Evolutionary conservation across 2,329 filamentous ascomycete species (phyloP).

Genomic region (Claviceps cyperi): DNA sequence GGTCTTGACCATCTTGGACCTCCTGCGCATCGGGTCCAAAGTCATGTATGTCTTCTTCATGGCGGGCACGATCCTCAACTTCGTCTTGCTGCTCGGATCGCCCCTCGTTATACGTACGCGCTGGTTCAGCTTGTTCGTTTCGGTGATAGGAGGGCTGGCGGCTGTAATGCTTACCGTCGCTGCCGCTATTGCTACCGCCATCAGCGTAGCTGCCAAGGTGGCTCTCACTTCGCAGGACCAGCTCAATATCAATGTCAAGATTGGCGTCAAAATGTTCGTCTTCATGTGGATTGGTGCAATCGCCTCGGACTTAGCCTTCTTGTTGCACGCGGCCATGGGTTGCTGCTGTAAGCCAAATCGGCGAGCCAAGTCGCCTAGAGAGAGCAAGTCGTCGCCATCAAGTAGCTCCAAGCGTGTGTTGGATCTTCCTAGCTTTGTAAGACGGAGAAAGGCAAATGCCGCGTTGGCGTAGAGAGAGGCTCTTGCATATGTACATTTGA

Average conservation of each 20-base stretch:
- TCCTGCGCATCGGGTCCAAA: constrained; percentile 61
- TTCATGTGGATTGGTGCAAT: constrained; percentile 80
- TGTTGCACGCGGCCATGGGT: constrained; percentile 60
- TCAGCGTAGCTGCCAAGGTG: constrained; percentile 69
- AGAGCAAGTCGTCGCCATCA: constrained; percentile 1
- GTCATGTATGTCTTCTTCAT: constrained; percentile 89
- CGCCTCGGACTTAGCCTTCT: constrained; percentile 52
- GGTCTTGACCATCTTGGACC: constrained; percentile 55
- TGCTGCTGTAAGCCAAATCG: constrained; percentile 49
- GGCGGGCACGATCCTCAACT: constrained; percentile 51
- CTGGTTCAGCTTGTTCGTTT: constrained; percentile 52
- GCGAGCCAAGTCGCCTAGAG: not conserved
- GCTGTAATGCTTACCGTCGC: constrained; percentile 55
- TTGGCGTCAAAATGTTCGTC: constrained; percentile 63
- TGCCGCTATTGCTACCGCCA: constrained; percentile 63
- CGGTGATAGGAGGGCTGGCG: constrained; percentile 52
- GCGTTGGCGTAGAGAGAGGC: not conserved
- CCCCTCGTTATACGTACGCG: constrained; percentile 39
- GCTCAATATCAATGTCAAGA: constrained; percentile 58
- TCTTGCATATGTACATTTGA: no score
- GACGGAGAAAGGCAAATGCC: constrained; percentile 12
- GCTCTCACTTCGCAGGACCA: constrained; percentile 57
- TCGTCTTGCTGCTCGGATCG: constrained; percentile 56
- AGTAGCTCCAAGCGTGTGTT: constrained; percentile 8
- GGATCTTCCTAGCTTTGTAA: constrained; percentile 15